Base-by-base conservation (phyloP, 805 yeast species). In the Candida namnaoensis region DNA sequence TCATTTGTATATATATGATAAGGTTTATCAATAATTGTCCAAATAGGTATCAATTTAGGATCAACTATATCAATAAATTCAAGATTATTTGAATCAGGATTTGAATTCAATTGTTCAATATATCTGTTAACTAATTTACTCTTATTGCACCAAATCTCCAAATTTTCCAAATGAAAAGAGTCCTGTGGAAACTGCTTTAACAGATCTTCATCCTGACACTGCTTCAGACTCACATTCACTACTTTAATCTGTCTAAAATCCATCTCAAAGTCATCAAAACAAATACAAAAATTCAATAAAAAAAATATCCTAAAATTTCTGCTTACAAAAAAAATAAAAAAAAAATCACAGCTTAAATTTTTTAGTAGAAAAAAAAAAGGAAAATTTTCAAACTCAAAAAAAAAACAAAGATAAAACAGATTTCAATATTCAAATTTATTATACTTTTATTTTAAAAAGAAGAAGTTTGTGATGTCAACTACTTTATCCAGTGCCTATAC, bases 21-120 rank as follows among this genome's bases (percentile, higher is more conserved):
- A 7, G 58, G 55, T 37, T 54, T 53, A 28, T 54, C 58, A 5
- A 54, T 44, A 3, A 55, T 51, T 15, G 55, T 36, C 60, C 60
- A 55, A 0, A 54, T 25, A 1, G 60, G 60, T 5, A 56, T 50
- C 26, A 30, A 47, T 1, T 36, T 15, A 1, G 55, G 51, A 32
- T 54, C 41, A 27, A 55, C 54, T 11, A 55, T 26, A 0, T 44
- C 40, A 9, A 50, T 47, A 19, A 50, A 46, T 25, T 38, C 35
- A 7, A 49, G 27, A 3, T 43, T 40, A 19, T 19, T 19, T 19
- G 19, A 19, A 19, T 19, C 19, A 19, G 19, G 19, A 19, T 19
- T 19, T 1, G n/a, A 11, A 0, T 38, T 24, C 5, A 55, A 36
- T 0, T 38, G 27, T 14, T 39, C 27, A 13, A 53, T 38, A 13